phyloP scores from a whole-genome alignment of 116 monocot species.

The Papilionanthe hybrid region DNA sequence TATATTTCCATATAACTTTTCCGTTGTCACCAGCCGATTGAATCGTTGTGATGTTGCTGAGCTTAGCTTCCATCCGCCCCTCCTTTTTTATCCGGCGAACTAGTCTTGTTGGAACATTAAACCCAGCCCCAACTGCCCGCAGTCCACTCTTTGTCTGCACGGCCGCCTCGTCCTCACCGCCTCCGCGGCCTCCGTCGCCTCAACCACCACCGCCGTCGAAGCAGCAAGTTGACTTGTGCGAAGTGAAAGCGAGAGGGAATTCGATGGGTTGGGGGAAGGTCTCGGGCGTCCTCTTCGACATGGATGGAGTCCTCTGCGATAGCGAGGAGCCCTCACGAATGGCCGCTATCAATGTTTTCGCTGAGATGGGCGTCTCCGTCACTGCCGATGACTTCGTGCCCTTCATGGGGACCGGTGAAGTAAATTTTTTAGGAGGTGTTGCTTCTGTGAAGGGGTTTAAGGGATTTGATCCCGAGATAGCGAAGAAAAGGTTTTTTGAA shows the following conservation, averaged over 20 bases:
- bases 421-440: constrained; percentile 94
- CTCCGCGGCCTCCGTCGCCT: too few species aligned
- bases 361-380: constrained; percentile 84
- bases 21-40: not conserved
- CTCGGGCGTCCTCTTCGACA: constrained; percentile 92
- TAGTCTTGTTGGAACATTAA: not conserved
- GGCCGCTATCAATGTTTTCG: constrained; percentile 87
- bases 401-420: constrained; percentile 97
- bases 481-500: constrained; percentile 87
- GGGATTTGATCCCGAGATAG: constrained; percentile 57
- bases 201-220: too few species aligned
- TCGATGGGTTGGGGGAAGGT: constrained; percentile 79
- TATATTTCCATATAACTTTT: too few species aligned
- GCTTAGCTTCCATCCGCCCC: not conserved
- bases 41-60: constrained; percentile 19
- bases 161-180: constrained; percentile 7
- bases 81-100: not conserved
- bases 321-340: constrained; percentile 78
- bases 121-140: constrained; percentile 4
- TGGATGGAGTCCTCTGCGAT: constrained; percentile 98
- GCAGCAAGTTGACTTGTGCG: constrained; percentile 11
- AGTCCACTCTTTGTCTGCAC: constrained; percentile 1
- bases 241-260: constrained; percentile 5
- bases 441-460: constrained; percentile 65
- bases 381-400: constrained; percentile 77